Conservation (phyloP, 805 yeast species). For the Metschnikowia borealis region DNA sequence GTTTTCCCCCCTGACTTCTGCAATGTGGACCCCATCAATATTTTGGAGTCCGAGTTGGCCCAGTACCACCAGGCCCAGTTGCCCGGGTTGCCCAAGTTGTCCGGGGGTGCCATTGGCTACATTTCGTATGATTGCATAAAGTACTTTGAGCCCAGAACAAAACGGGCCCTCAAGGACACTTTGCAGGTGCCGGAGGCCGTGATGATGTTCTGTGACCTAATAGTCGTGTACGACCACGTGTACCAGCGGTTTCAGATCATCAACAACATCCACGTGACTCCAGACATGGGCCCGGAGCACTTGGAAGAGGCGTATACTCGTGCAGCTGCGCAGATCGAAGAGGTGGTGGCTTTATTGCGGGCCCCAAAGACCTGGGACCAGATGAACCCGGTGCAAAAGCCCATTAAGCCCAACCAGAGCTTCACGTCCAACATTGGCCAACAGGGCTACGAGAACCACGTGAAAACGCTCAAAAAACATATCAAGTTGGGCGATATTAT, state of each 20-base stretch:
- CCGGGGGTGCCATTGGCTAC: slow-evolving; percentile 97
- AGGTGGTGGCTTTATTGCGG: slow-evolving; percentile 47
- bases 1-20: slow-evolving; percentile 23
- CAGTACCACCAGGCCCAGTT: slow-evolving; percentile 64
- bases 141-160: slow-evolving; percentile 92
- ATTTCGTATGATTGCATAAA: slow-evolving; percentile 95
- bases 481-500: slow-evolving; percentile 89
- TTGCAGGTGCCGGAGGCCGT: slow-evolving; percentile 87
- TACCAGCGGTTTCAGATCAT: slow-evolving; percentile 90
- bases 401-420: slow-evolving; percentile 60
- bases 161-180: slow-evolving; percentile 69
- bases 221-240: slow-evolving; percentile 91
- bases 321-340: slow-evolving; percentile 58
- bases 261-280: slow-evolving; percentile 59
- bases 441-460: slow-evolving; percentile 88
- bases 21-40: slow-evolving; percentile 74
- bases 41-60: slow-evolving; percentile 71
- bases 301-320: slow-evolving; percentile 42
- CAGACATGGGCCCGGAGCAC: slow-evolving; percentile 25
- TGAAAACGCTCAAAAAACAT: slow-evolving; percentile 67
- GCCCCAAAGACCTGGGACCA: slow-evolving; percentile 41
- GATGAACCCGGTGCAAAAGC: slow-evolving; percentile 69
- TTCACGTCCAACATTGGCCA: slow-evolving; percentile 90
- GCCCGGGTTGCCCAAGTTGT: slow-evolving; percentile 77
- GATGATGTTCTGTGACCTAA: slow-evolving; percentile 84